phyloP scores from a whole-genome alignment of 768 basidiomycete species.

The Auricularia sp. region DNA sequence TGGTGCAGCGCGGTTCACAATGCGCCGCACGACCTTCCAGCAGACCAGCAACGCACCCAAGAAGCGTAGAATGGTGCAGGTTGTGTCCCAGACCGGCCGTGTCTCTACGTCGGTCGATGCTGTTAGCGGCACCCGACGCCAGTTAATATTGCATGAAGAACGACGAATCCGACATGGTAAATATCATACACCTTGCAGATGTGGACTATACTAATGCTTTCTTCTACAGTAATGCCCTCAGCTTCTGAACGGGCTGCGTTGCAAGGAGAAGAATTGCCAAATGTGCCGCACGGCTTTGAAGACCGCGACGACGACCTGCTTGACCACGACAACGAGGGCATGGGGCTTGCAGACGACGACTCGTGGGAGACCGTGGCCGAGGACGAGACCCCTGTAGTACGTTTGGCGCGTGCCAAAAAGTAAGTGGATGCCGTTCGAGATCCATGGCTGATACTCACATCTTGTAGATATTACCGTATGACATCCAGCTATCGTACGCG shows the following conservation, averaged over 20 bases:
- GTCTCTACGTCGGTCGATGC: too few species aligned
- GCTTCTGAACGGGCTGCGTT: not conserved
- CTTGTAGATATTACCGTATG: not conserved
- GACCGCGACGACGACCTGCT: not conserved
- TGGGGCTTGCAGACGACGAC: not conserved
- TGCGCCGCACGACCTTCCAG: too few species aligned
- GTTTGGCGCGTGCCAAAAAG: not conserved
- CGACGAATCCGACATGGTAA: not conserved
- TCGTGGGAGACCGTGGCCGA: not conserved
- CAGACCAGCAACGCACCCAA: too few species aligned
- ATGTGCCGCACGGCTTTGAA: not conserved
- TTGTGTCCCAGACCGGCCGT: too few species aligned
- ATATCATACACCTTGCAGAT: not conserved
- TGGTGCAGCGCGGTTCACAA: too few species aligned
- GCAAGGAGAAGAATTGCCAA: not conserved
- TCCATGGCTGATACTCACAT: not conserved
- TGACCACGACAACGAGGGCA: not conserved
- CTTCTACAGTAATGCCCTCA: not conserved
- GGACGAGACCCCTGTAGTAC: not conserved
- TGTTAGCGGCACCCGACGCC: too few species aligned
- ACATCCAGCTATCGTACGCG: not conserved
- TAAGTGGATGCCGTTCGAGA: not conserved
- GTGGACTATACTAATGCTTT: not conserved
- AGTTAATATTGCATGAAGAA: too few species aligned
- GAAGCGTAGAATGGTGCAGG: too few species aligned